Conservation (phyloP, 768 basidiomycete genomes). For the Jaapia argillacea region DNA sequence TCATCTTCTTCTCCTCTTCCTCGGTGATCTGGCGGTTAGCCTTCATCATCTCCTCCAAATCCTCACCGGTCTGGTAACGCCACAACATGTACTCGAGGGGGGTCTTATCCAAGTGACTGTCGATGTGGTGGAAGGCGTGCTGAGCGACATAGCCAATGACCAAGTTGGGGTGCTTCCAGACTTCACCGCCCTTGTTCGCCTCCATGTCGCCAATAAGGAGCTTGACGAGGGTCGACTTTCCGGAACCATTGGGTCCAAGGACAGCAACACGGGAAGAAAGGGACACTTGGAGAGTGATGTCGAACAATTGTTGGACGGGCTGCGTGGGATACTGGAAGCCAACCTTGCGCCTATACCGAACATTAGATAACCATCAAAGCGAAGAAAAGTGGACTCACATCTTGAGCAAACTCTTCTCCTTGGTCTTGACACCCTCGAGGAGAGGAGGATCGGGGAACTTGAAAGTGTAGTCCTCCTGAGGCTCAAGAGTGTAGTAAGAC, state of each 20-base stretch:
- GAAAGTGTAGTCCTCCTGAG: slow-evolving; percentile 96
- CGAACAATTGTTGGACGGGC: slow-evolving; percentile 81
- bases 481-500: slow-evolving; percentile 95
- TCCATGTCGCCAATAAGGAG: slow-evolving; percentile 95
- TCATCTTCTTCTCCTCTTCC: slow-evolving; percentile 92
- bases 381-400: too few relatives aligned
- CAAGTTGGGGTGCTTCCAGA: slow-evolving; percentile 99
- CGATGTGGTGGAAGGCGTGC: slow-evolving; percentile 99
- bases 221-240: slow-evolving; percentile 96
- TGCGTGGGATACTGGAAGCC: slow-evolving; percentile 93
- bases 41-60: slow-evolving; percentile 94
- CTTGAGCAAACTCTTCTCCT: slow-evolving; percentile 94
- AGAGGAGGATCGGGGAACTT: slow-evolving; percentile 96
- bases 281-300: slow-evolving; percentile 95
- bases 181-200: slow-evolving; percentile 91
- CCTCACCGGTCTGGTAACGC: slow-evolving; percentile 99
- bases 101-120: slow-evolving; percentile 96
- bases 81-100: slow-evolving; percentile 99
- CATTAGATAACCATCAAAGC: too few relatives aligned
- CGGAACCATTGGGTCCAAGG: slow-evolving; percentile 98
- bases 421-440: slow-evolving; percentile 99
- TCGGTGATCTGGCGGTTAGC: slow-evolving; percentile 79
- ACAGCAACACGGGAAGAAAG: slow-evolving; percentile 97
- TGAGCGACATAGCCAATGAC: slow-evolving; percentile 99
- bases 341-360: too few relatives aligned